These are phyloP conservation scores for Trichocladium antarcticum DNA, from an alignment of 495 filamentous ascomycete genomes.

Conservation along the genomic window DNA sequence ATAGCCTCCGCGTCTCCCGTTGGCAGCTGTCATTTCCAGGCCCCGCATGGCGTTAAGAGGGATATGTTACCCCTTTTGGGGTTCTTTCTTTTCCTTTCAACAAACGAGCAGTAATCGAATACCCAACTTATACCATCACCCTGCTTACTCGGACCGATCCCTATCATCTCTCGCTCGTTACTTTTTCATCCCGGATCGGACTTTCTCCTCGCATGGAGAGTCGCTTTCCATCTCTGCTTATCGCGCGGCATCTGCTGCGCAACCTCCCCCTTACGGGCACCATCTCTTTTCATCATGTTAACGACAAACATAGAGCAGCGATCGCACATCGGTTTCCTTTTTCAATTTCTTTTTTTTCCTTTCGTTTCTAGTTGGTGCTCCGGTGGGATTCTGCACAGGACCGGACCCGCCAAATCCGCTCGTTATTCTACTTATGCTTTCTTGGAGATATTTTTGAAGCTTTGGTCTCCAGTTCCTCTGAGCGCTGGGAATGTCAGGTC, in stretches of 20 bases:
- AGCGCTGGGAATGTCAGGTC: not conserved
- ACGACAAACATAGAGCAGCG: not conserved
- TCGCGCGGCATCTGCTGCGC: not conserved
- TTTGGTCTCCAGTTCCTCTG: not conserved
- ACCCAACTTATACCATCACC: not conserved
- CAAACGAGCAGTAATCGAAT: constrained; percentile 1
- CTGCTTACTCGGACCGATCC: not conserved
- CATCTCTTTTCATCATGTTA: not conserved
- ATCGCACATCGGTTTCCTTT: not conserved
- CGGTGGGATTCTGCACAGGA: not conserved
- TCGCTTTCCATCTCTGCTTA: not conserved
- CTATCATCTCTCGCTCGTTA: not conserved
- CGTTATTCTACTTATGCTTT: not conserved
- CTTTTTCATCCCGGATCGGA: not conserved
- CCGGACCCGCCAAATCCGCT: not conserved
- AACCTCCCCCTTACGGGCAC: not conserved
- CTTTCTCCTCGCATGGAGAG: not conserved
- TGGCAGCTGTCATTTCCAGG: constrained; percentile 1
- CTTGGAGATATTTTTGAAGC: constrained; percentile 10
- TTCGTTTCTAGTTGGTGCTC: not conserved
- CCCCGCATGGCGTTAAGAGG: constrained; percentile 5
- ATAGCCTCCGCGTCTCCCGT: not conserved
- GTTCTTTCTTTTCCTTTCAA: not conserved
- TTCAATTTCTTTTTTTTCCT: not conserved
- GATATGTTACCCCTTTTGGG: not conserved